Percentiles rank a stretch among this genome's conserved stretches.
Evolutionary conservation across 2,329 filamentous ascomycete genomes (phyloP).

Genomic region (Aspergillus jensenii): DNA sequence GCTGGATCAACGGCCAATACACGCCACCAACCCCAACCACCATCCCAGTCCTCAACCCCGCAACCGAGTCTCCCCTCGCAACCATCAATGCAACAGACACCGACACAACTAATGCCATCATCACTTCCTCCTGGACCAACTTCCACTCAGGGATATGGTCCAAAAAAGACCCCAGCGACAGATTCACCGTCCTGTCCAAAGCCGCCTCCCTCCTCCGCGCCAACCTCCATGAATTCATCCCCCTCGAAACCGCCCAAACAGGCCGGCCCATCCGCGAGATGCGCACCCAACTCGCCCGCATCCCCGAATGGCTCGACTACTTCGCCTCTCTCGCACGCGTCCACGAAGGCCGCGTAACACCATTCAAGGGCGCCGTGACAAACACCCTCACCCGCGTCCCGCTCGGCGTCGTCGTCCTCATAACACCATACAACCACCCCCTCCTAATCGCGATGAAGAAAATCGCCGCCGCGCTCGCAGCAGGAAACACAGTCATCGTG

Average conservation of each 20-base stretch:
- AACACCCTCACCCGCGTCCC: constrained; percentile 39
- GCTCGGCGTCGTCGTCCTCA: constrained; percentile 40
- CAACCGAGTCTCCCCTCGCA: constrained; percentile 29
- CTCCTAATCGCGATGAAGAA: constrained; percentile 40
- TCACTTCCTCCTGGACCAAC: constrained; percentile 32
- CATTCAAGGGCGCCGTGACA: constrained; percentile 51
- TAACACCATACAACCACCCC: constrained; percentile 43
- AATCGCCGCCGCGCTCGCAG: constrained; percentile 40
- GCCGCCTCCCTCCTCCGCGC: constrained; percentile 56
- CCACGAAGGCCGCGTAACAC: constrained; percentile 65
- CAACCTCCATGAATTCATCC: constrained; percentile 57
- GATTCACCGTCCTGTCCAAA: constrained; percentile 63
- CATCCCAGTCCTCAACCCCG: constrained; percentile 31
- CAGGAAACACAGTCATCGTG: constrained; percentile 41
- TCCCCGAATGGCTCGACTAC: constrained; percentile 65
- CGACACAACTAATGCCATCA: constrained; percentile 53
- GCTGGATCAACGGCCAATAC: constrained; percentile 31
- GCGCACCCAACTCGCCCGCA: constrained; percentile 64
- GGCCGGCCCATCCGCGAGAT: constrained; percentile 69
- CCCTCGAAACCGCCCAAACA: constrained; percentile 66
- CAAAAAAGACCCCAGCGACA: constrained; percentile 54
- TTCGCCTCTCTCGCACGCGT: constrained; percentile 67
- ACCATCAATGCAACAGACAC: constrained; percentile 56
- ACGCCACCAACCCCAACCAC: constrained; percentile 11
- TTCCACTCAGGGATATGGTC: constrained; percentile 60